Percentiles rank a stretch among this genome's conserved stretches.
These are phyloP conservation scores for Chlorella sorokiniana DNA, from an alignment of 139 green algal species.

Conservation along the genomic window DNA sequence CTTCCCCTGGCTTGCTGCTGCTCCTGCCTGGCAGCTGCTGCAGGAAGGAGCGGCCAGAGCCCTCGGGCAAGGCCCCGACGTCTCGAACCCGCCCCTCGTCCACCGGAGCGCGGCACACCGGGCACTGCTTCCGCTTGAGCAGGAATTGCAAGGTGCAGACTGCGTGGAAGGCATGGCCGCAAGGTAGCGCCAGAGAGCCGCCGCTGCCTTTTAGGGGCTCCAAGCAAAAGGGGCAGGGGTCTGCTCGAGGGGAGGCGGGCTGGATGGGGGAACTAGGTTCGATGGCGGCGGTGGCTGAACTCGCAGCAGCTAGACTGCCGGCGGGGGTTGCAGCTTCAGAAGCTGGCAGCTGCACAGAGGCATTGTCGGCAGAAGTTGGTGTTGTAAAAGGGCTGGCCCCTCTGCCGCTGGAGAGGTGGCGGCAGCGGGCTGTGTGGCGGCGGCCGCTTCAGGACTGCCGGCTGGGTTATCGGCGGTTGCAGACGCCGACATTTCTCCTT, in stretches of 20 bases:
- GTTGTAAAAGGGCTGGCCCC: too few relatives aligned
- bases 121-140: neutral
- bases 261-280: too few relatives aligned
- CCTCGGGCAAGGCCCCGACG: neutral
- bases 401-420: too few relatives aligned
- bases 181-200: neutral
- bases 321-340: too few relatives aligned
- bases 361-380: too few relatives aligned
- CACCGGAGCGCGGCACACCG: neutral
- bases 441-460: too few relatives aligned
- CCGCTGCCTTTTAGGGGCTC: neutral
- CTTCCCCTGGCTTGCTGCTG: neutral
- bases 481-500: too few relatives aligned
- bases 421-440: too few relatives aligned
- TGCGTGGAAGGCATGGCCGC: neutral
- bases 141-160: neutral
- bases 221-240: neutral
- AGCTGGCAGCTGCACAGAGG: too few relatives aligned
- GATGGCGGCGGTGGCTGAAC: too few relatives aligned
- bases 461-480: too few relatives aligned
- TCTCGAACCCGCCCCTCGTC: neutral
- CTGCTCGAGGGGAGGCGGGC: neutral
- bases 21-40: neutral
- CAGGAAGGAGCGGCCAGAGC: neutral
- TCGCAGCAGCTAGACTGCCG: too few relatives aligned